Evolutionary conservation across 306 rosid genomes (phyloP), one percentile per base, ranked within the genome.

Genomic region (Styphnolobium japonicum): DNA sequence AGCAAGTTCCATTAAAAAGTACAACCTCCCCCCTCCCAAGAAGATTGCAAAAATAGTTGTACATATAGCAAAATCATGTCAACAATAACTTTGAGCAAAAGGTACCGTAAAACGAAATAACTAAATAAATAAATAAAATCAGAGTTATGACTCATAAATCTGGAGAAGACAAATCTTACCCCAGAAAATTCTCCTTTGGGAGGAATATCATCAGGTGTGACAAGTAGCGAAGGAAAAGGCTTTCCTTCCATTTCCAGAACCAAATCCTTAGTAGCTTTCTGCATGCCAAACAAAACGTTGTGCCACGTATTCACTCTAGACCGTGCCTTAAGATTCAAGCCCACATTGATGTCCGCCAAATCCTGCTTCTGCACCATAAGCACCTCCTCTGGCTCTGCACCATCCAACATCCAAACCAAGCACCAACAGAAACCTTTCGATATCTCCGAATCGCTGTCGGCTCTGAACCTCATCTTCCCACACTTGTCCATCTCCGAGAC

Each of bases 381-480:
- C 0, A 93, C 90, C 72, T 93, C 93, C 71, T 77, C 63, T 0
- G 91, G 89, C 43, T 84, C 76, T 3, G 91, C 93, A 0, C 98
- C 91, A 16, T 93, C 90, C 29, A 93, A 62, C 74, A 89, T 14
- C 93, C 88, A 90, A 6, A 91, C 86, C 81, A 93, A 40, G 36
- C 97, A 91, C 81, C 90, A 91, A 46, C 97, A 93, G 56, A 90
- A 93, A 2, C 94, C 98, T 36, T 88, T 91, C 18, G 93, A 84
- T 2, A 93, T 91, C 87, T 93, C 98, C 42, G 98, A 93, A 62
- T 93, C 98, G 67, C 93, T 93, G 36, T 89, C 97, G 0, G 94
- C 98, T 12, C 62, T 23, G 61, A 93, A 93, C 45, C 94, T 78
- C 89, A 93, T 84, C 55, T 85, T 76, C 57, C 92, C 85, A 1